phyloP scores from a whole-genome alignment of 257 asterid species.

The Capsicum chinense region DNA sequence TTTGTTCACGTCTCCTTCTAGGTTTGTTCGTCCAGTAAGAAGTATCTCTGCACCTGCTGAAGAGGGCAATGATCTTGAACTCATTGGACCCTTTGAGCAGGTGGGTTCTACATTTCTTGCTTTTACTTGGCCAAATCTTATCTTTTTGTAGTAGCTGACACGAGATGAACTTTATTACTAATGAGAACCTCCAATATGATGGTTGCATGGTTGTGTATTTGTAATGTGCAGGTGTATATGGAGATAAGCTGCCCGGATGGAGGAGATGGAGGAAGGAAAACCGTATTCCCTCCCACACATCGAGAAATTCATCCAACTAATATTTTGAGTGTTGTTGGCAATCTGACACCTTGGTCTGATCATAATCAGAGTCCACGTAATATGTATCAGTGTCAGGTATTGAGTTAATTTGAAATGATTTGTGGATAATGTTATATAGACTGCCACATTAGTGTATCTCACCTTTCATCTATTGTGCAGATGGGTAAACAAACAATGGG shows the following conservation, averaged over 20 bases:
- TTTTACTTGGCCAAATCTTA: conserved; percentile 23
- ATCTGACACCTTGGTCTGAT: conserved; percentile 98
- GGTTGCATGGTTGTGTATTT: conserved; percentile 34
- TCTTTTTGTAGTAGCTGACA: conserved; percentile 5
- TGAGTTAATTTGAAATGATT: conserved; percentile 10
- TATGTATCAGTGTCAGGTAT: conserved; percentile 99
- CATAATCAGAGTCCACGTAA: conserved; percentile 99
- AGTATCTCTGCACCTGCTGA: conserved; percentile 64
- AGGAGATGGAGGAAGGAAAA: conserved; percentile 86
- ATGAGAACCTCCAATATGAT: conserved; percentile 23
- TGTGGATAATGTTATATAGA: not conserved
- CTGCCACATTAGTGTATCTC: conserved; percentile 8
- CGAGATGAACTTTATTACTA: conserved; percentile 8
- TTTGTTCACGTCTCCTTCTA: conserved; percentile 83
- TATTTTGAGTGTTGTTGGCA: conserved; percentile 89
- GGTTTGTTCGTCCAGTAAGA: conserved; percentile 92
- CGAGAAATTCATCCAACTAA: conserved; percentile 97
- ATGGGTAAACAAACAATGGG: conserved; percentile 99
- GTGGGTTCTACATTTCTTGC: conserved; percentile 40
- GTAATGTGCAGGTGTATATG: conserved; percentile 76
- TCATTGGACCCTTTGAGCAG: conserved; percentile 94
- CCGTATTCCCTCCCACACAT: conserved; percentile 85
- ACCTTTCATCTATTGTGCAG: conserved; percentile 44
- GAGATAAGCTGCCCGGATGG: conserved; percentile 98
- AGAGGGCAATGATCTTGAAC: conserved; percentile 72